Conservation (phyloP, 257 asterid species). For the Knoxia roxburghii region DNA sequence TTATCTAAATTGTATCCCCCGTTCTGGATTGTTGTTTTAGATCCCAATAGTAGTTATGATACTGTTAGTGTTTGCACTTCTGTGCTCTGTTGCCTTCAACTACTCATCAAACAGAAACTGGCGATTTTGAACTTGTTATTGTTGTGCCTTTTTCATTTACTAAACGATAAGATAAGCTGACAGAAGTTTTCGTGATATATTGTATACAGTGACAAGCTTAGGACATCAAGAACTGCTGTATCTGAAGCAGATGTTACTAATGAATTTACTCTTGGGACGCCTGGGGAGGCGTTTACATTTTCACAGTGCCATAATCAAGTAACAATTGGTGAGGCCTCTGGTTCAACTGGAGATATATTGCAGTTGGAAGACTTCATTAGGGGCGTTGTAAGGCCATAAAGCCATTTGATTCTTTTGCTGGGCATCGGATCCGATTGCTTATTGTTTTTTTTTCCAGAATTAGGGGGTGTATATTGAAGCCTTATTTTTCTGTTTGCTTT, state of each 20-base stretch:
- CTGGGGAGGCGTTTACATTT: slow-evolving; percentile 73
- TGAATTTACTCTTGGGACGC: slow-evolving; percentile 58
- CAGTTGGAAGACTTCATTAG: slow-evolving; percentile 73
- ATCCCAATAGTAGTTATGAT: neutral
- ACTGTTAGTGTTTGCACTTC: neutral
- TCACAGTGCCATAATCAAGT: slow-evolving; percentile 72
- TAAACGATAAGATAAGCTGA: too few relatives aligned
- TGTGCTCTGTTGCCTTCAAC: too few relatives aligned
- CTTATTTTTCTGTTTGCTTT: too few relatives aligned
- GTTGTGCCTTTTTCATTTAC: neutral
- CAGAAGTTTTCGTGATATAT: neutral
- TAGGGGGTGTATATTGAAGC: neutral
- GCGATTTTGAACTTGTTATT: neutral
- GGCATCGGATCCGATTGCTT: too few relatives aligned
- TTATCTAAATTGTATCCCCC: neutral
- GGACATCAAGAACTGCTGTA: slow-evolving; percentile 74
- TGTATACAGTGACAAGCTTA: slow-evolving; percentile 68
- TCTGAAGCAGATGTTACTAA: slow-evolving; percentile 74
- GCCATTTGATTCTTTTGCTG: neutral
- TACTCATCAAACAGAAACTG: too few relatives aligned
- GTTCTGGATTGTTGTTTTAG: neutral
- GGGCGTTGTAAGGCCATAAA: slow-evolving; percentile 48
- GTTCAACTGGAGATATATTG: slow-evolving; percentile 50
- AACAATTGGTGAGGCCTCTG: slow-evolving; percentile 70
- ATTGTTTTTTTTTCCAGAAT: neutral